Percentiles rank a stretch among this genome's conserved stretches.
phyloP scores from a whole-genome alignment of 768 basidiomycete genomes.

The Lactarius sp. region DNA sequence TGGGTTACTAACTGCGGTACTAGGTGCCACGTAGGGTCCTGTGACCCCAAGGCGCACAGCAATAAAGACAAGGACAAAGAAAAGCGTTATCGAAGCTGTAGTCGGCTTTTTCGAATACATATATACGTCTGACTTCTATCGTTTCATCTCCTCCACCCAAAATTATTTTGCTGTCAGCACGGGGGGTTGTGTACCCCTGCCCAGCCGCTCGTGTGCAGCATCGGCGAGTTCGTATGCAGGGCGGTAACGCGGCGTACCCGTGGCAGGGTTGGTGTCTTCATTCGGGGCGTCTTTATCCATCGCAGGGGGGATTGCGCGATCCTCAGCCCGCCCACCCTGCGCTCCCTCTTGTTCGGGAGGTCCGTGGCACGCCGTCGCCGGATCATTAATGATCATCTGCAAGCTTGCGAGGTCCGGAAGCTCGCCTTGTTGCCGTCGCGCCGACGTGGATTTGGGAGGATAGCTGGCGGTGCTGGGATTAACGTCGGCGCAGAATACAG shows the following conservation, averaged over 20 bases:
- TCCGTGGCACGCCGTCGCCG: constrained; percentile 8
- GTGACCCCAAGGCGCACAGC: background rate
- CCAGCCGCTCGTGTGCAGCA: constrained; percentile 34
- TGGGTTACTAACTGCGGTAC: background rate
- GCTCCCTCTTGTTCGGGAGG: background rate
- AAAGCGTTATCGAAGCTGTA: background rate
- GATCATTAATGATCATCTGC: background rate
- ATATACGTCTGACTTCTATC: constrained; percentile 1
- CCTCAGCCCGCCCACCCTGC: background rate
- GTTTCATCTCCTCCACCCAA: background rate
- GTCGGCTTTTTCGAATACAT: background rate
- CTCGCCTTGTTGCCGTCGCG: constrained; percentile 6
- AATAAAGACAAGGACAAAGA: background rate
- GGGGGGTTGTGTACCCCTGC: constrained; percentile 18
- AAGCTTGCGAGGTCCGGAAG: constrained; percentile 12
- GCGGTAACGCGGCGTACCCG: constrained; percentile 41
- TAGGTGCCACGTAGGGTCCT: background rate
- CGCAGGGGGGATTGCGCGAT: background rate
- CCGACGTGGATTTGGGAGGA: background rate
- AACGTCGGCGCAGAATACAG: background rate
- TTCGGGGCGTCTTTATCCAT: background rate
- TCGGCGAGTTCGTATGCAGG: constrained; percentile 83
- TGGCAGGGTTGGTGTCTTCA: constrained; percentile 20
- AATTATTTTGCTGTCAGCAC: constrained; percentile 15
- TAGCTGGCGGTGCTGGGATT: background rate